Evolutionary conservation across 768 basidiomycete genomes (phyloP), one percentile per base, ranked within the genome.

Genomic region (Gautieria morchelliformis): DNA sequence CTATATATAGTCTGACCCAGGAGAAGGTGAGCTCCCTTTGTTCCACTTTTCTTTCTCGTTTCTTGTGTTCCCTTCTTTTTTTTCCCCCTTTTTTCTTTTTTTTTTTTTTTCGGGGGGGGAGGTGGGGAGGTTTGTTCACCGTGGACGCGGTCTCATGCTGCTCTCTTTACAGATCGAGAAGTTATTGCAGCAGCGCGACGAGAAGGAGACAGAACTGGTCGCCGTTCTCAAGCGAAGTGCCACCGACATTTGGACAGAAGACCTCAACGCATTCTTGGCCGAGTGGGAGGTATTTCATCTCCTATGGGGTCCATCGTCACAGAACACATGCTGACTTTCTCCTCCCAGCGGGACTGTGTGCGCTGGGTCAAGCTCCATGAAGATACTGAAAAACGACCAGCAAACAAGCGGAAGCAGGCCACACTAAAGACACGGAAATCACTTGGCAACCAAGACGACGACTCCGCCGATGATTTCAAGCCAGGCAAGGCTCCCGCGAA

Each of bases 1-100:
- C 92, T 1, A 95, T 99, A 66, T 93, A 83, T 77, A 95, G 87
- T 72, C 74, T 99, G 75, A 99, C 95, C 0, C 85, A 80, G 64
- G 95, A 98, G 72, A 94, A 87, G 83, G 91, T 88, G 45, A 11
- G 68, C 35, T 14, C 8, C 8, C 27, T 42, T 20, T 27, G 33
- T 17, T 49, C 48, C 59, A 14, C 14, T n/a, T n/a, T n/a, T n/a
- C n/a, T n/a, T n/a, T n/a, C n/a, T n/a, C n/a, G n/a, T n/a, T n/a
- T n/a, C n/a, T n/a, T n/a, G n/a, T n/a, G n/a, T n/a, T n/a, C 27
- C 5, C 2, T 27, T 27, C 27, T 27, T 27, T 5, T 27, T 5
- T 27, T 27, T 27, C 27, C 27, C n/a, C n/a, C n/a, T n/a, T n/a
- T n/a, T 27, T 27, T 27, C 27, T 27, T 27, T 27, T 5, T 3